These are phyloP conservation scores for Scenedesmus sp. DNA, from an alignment of 163 green algal genomes.

Conservation along the genomic window DNA sequence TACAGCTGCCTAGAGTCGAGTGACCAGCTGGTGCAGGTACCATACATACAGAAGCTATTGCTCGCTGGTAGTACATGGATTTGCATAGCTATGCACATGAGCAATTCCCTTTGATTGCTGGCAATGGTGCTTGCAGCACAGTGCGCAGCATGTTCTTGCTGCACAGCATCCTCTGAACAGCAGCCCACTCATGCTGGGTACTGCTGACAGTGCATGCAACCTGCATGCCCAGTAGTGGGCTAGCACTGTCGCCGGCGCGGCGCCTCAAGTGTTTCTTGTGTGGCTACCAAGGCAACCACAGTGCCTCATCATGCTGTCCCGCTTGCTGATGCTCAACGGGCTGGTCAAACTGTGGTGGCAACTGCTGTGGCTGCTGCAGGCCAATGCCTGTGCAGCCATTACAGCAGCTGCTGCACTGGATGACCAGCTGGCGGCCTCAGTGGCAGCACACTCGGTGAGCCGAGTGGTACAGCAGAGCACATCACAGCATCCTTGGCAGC, in stretches of 20 bases:
- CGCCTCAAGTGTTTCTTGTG: neutral
- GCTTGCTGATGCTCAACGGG: neutral
- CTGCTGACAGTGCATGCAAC: too few relatives aligned
- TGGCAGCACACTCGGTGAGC: slow-evolving; percentile 23
- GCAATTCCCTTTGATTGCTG: too few relatives aligned
- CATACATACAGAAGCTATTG: too few relatives aligned
- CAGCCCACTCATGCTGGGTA: neutral
- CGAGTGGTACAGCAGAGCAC: too few relatives aligned
- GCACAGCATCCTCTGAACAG: too few relatives aligned
- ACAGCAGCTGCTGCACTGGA: slow-evolving; percentile 33
- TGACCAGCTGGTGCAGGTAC: slow-evolving; percentile 38
- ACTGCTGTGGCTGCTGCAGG: slow-evolving; percentile 25
- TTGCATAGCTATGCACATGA: too few relatives aligned
- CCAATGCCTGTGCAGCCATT: slow-evolving; percentile 41
- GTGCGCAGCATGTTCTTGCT: too few relatives aligned
- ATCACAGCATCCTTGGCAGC: neutral
- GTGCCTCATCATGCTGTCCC: neutral
- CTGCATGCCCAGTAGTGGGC: too few relatives aligned
- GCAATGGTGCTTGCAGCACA: too few relatives aligned
- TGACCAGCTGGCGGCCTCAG: slow-evolving; percentile 20
- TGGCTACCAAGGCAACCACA: too few relatives aligned
- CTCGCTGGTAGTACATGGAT: too few relatives aligned
- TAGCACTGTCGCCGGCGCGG: neutral
- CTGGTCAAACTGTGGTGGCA: too few relatives aligned
- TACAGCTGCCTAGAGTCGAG: neutral